A percentile compares a stretch with the other conserved stretches of the same genome.
phyloP scores from a whole-genome alignment of 2,329 filamentous ascomycete species.

The Tolypocladium endophyticum region DNA sequence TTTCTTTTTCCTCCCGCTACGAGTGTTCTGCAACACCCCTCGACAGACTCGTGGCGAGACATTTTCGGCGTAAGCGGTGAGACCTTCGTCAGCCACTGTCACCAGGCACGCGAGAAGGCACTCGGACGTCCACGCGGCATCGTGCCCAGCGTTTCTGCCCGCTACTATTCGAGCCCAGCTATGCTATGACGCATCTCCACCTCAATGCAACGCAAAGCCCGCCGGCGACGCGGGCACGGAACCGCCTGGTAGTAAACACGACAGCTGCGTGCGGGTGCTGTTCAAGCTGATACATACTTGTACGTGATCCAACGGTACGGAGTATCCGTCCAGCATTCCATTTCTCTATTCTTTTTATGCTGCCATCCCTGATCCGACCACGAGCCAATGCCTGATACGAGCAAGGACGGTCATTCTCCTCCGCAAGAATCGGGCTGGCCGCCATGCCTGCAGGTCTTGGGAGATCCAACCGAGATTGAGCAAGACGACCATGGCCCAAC shows the following conservation, averaged over 20 bases:
- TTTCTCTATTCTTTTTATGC: no score
- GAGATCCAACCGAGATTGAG: slow-evolving; percentile 4
- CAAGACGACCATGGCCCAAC: neutral
- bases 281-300: no score
- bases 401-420: neutral
- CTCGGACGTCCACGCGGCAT: neutral
- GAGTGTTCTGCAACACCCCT: neutral
- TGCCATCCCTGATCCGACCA: neutral
- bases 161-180: no score
- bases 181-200: neutral
- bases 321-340: neutral
- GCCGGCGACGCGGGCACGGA: neutral
- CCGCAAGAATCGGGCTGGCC: neutral
- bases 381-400: neutral
- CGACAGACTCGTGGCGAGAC: neutral
- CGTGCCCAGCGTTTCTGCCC: neutral
- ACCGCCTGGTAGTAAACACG: neutral
- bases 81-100: neutral
- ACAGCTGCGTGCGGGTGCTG: neutral
- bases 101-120: neutral
- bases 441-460: neutral
- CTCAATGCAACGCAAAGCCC: neutral
- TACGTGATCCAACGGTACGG: neutral
- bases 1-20: neutral
- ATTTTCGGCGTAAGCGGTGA: neutral